A percentile compares a stretch with the other conserved stretches of the same genome.
These are phyloP conservation scores for Porcisia hertigi DNA, from an alignment of 208 protist genomes.

Conservation along the genomic window DNA sequence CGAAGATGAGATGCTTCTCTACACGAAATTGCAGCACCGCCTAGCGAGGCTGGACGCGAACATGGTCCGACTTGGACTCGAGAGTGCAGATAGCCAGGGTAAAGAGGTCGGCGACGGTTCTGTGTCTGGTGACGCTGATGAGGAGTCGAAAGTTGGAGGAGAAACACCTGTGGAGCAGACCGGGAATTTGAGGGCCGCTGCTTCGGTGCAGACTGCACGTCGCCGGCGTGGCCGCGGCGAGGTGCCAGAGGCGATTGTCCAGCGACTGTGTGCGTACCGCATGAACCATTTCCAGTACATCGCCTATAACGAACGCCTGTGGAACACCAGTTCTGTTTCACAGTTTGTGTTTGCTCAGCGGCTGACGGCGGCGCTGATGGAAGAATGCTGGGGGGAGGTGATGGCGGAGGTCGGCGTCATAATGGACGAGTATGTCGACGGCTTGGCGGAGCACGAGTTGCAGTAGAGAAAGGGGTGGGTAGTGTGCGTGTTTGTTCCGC, in stretches of 20 bases:
- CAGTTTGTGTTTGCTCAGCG: constrained; percentile 85
- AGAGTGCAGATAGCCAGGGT: background rate
- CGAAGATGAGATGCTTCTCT: constrained; percentile 51
- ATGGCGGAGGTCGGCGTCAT: constrained; percentile 72
- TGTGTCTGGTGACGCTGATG: background rate
- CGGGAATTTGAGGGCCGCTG: background rate
- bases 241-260: constrained; percentile 62
- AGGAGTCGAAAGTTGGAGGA: background rate
- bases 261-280: constrained; percentile 68
- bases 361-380: constrained; percentile 65
- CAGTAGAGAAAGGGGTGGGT: constrained; percentile 34
- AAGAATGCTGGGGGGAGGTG: constrained; percentile 82
- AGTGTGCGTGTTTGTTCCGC: background rate
- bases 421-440: constrained; percentile 89
- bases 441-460: constrained; percentile 80
- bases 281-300: constrained; percentile 81
- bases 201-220: background rate
- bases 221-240: constrained; percentile 41
- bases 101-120: constrained; percentile 4
- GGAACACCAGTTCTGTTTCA: constrained; percentile 82
- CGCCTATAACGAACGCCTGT: constrained; percentile 78
- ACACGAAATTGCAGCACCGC: constrained; percentile 51
- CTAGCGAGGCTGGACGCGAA: constrained; percentile 55
- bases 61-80: constrained; percentile 34
- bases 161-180: background rate